Conservation (phyloP, 495 filamentous ascomycete species). For the Friedmanniomyces simplex region DNA sequence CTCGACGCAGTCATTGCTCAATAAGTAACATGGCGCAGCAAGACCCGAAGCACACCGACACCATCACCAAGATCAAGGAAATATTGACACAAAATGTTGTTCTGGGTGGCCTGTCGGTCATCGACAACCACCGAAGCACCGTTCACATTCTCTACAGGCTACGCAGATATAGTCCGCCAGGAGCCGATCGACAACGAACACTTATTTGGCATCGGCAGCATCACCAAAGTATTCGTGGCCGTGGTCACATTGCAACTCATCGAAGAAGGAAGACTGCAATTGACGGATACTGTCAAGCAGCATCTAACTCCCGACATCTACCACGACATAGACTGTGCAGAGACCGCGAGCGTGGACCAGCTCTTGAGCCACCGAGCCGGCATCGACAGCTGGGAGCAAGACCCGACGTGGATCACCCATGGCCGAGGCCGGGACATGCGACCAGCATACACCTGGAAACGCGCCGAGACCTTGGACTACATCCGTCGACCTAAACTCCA, state of each 20-base stretch:
- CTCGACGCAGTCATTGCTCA: neutral
- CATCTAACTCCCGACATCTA: neutral
- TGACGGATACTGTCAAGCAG: neutral
- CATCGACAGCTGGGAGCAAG: neutral
- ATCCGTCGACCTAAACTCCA: neutral
- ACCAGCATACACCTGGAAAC: neutral
- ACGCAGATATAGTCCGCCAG: neutral
- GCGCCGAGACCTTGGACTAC: neutral
- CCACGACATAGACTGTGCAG: neutral
- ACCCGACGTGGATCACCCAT: neutral
- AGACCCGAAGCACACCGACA: neutral
- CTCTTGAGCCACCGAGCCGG: neutral
- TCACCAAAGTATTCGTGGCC: constrained; percentile 1
- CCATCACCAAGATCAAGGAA: neutral
- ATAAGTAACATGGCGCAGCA: neutral
- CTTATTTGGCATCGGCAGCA: constrained; percentile 1
- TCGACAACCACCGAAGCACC: neutral
- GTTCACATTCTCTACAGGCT: neutral
- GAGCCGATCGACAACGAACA: neutral
- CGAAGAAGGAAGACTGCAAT: neutral
- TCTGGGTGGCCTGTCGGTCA: neutral
- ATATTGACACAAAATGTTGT: neutral
- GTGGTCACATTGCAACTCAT: neutral
- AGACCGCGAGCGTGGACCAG: neutral
- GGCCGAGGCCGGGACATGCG: neutral